These are phyloP conservation scores for Hamamelis virginiana DNA, from an alignment of 164 flowering plant genomes.

Conservation along the genomic window DNA sequence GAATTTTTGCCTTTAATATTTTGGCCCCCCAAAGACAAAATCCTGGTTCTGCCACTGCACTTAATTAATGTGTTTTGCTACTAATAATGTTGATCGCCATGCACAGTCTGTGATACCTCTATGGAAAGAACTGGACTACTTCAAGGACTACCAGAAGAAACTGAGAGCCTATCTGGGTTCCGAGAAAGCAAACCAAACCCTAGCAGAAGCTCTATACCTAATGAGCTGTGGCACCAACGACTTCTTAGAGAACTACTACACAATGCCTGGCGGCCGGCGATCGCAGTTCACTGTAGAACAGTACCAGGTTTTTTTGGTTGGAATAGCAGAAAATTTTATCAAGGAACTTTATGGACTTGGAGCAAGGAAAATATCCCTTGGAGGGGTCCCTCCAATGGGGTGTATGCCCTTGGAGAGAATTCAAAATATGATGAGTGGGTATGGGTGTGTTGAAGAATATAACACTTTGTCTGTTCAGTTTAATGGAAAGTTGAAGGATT, in stretches of 20 bases:
- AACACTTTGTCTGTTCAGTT: conserved; percentile 46
- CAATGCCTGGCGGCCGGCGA: conserved; percentile 20
- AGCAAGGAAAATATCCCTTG: conserved; percentile 44
- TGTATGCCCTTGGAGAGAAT: conserved; percentile 62
- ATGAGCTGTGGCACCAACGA: conserved; percentile 65
- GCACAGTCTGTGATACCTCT: conserved; percentile 60
- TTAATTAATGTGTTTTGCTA: neutral
- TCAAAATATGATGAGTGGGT: conserved; percentile 24
- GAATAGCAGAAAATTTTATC: conserved; percentile 35
- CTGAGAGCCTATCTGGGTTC: conserved; percentile 37
- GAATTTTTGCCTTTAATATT: no score
- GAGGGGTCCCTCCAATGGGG: conserved; percentile 66
- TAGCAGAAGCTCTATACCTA: conserved; percentile 40
- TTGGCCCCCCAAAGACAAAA: no score
- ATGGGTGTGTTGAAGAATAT: conserved; percentile 34
- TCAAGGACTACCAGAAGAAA: conserved; percentile 50
- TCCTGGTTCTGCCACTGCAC: no score
- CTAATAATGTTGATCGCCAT: neutral
- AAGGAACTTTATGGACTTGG: conserved; percentile 39
- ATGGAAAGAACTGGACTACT: conserved; percentile 56
- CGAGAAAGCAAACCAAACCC: conserved; percentile 25
- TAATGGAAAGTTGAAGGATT: conserved; percentile 34
- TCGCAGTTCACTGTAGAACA: conserved; percentile 31
- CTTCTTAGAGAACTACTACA: conserved; percentile 59
- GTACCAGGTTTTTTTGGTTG: conserved; percentile 38